A percentile compares a stretch with the other conserved stretches of the same genome.
Conservation (phyloP, 768 basidiomycete genomes). For the Sutorius australiensis region DNA sequence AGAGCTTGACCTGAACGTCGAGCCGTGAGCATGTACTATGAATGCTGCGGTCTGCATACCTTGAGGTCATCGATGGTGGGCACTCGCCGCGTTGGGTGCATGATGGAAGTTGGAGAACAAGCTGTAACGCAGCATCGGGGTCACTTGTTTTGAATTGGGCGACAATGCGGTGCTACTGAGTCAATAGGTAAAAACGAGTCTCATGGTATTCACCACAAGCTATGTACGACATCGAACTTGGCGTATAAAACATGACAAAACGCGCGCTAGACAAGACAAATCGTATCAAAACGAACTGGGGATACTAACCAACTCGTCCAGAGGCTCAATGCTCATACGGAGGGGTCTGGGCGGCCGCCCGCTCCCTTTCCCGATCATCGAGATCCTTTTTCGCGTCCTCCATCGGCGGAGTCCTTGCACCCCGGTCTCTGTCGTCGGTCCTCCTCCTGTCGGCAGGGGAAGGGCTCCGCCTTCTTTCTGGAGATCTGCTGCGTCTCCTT, state of each 20-base stretch:
- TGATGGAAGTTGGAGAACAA: constrained; percentile 13
- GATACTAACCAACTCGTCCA: constrained; percentile 5
- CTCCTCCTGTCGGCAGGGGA: constrained; percentile 39
- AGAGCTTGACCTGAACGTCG: constrained; percentile 56
- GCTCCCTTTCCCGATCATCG: constrained; percentile 51
- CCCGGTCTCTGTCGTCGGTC: constrained; percentile 45
- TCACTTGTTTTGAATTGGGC: not conserved
- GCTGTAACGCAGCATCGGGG: not conserved
- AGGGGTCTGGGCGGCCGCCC: constrained; percentile 48
- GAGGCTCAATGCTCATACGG: constrained; percentile 50
- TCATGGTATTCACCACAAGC: constrained; percentile 17
- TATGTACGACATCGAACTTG: constrained; percentile 15
- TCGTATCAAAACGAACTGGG: not conserved
- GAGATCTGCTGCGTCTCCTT: constrained; percentile 48
- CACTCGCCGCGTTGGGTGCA: constrained; percentile 24
- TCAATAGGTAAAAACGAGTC: not conserved
- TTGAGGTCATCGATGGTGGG: constrained; percentile 35
- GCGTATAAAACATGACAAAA: constrained; percentile 4
- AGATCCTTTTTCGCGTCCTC: constrained; percentile 40
- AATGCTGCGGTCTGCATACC: constrained; percentile 9
- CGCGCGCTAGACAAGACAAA: not conserved
- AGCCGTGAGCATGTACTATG: not conserved
- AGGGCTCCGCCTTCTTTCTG: constrained; percentile 45
- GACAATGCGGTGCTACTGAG: not conserved
- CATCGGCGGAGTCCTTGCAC: constrained; percentile 48